A percentile compares a stretch with the other conserved stretches of the same genome.
These are phyloP conservation scores for Helianthus tuberosus DNA, from an alignment of 129 eudicot species.

Conservation along the genomic window DNA sequence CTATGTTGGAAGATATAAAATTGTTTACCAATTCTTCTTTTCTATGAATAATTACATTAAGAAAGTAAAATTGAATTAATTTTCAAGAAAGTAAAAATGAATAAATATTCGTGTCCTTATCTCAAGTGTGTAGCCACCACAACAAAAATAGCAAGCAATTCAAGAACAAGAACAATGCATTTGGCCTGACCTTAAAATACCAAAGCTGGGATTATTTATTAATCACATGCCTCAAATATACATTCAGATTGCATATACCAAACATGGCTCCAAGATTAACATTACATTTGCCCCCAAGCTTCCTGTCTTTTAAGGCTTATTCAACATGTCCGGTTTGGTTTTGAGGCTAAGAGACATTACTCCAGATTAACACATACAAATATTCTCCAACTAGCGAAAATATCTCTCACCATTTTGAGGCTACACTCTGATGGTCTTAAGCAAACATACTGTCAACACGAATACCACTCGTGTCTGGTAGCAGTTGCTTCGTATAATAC, in stretches of 20 bases:
- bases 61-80: too few species aligned
- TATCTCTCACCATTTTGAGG: not conserved
- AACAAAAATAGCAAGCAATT: constrained; percentile 1
- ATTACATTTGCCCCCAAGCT: constrained; percentile 14
- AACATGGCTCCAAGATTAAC: not conserved
- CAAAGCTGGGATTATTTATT: not conserved
- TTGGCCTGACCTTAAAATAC: not conserved
- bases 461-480: constrained; percentile 86
- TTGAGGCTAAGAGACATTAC: not conserved
- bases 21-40: too few species aligned
- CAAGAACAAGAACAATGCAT: not conserved
- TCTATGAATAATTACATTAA: too few species aligned
- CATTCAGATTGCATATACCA: not conserved
- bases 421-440: constrained; percentile 12
- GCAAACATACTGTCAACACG: constrained; percentile 47
- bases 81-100: too few species aligned
- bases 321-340: not conserved
- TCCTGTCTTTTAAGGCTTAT: constrained; percentile 2
- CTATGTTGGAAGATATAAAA: too few species aligned
- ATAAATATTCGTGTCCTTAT: too few species aligned
- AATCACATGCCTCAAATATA: not conserved
- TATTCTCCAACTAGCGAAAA: constrained; percentile 4
- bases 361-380: constrained; percentile 8
- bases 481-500: constrained; percentile 84
- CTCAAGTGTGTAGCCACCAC: not conserved